A percentile compares a stretch with the other conserved stretches of the same genome.
Evolutionary conservation across 2,329 filamentous ascomycete species (phyloP).

Genomic region (Pseudogymnoascus sp.): DNA sequence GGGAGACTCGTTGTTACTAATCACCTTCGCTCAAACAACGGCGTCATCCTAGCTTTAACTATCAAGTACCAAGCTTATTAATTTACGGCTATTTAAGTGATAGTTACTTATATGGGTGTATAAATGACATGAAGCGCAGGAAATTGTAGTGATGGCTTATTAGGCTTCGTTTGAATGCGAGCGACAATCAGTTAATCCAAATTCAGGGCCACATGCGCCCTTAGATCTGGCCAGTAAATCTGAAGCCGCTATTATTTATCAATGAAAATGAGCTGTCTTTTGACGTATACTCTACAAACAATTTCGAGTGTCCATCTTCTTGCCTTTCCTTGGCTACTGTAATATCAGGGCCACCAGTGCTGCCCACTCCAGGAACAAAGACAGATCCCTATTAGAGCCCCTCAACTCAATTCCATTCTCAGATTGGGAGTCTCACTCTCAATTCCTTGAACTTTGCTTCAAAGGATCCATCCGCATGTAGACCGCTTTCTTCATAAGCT

Average conservation of each 20-base stretch:
- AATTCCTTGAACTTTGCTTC: too few relatives aligned
- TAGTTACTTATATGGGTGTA: neutral
- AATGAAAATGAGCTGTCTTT: neutral
- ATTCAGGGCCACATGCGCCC: too few relatives aligned
- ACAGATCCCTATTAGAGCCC: too few relatives aligned
- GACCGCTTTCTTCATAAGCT: too few relatives aligned
- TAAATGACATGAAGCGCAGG: neutral
- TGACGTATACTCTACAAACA: neutral
- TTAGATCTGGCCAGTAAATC: neutral
- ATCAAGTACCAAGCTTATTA: conserved; percentile 17
- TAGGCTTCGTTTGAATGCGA: neutral
- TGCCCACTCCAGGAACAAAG: too few relatives aligned
- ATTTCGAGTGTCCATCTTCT: too few relatives aligned
- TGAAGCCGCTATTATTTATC: neutral
- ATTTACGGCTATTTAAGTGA: neutral
- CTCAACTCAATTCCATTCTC: too few relatives aligned
- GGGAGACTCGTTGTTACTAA: conserved; percentile 22
- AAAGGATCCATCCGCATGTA: too few relatives aligned
- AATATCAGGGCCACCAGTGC: too few relatives aligned
- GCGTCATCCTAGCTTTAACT: conserved; percentile 16
- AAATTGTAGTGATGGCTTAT: neutral
- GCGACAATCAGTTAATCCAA: neutral
- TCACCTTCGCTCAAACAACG: conserved; percentile 16
- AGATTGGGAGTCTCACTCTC: too few relatives aligned
- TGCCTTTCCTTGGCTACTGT: too few relatives aligned